phyloP scores from a whole-genome alignment of 108 stramenopile species.

The Nitzschia sp. region DNA sequence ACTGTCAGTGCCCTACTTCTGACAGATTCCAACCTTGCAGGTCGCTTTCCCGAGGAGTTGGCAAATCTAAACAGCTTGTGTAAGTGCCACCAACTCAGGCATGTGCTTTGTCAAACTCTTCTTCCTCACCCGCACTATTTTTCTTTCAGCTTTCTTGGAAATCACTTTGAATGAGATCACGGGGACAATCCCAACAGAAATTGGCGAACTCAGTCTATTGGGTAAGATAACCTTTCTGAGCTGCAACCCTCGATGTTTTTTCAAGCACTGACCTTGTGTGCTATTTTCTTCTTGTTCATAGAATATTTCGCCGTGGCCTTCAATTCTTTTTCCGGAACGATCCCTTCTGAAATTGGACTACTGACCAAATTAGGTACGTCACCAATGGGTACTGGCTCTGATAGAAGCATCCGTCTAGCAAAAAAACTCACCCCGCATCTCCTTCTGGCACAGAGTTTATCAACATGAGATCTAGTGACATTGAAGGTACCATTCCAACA shows the following conservation, averaged over 20 bases:
- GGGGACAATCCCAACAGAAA: constrained; percentile 48
- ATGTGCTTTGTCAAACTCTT: neutral
- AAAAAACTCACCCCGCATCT: neutral
- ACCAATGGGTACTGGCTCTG: too few relatives aligned
- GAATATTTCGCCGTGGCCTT: constrained; percentile 25
- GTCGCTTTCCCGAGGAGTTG: constrained; percentile 32
- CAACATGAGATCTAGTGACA: constrained; percentile 37
- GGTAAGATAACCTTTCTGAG: constrained; percentile 13
- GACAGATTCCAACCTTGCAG: constrained; percentile 18
- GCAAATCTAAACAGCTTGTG: constrained; percentile 28
- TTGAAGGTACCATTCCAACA: constrained; percentile 34
- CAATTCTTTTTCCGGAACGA: constrained; percentile 36
- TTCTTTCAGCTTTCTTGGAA: constrained; percentile 21
- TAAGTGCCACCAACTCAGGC: constrained; percentile 12
- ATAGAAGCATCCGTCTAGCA: too few relatives aligned
- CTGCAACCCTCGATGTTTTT: neutral
- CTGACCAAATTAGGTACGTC: constrained; percentile 35
- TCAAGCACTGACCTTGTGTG: neutral
- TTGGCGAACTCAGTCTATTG: constrained; percentile 19
- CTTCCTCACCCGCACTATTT: neutral
- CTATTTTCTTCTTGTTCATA: neutral
- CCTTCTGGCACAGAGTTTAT: constrained; percentile 10
- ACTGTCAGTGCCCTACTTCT: constrained; percentile 20
- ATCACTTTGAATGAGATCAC: constrained; percentile 34
- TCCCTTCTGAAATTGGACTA: constrained; percentile 46